Evolutionary conservation across 148 eudicot genomes (phyloP), one percentile per base, ranked within the genome.

Genomic region (Rhododendron williamsianum): DNA sequence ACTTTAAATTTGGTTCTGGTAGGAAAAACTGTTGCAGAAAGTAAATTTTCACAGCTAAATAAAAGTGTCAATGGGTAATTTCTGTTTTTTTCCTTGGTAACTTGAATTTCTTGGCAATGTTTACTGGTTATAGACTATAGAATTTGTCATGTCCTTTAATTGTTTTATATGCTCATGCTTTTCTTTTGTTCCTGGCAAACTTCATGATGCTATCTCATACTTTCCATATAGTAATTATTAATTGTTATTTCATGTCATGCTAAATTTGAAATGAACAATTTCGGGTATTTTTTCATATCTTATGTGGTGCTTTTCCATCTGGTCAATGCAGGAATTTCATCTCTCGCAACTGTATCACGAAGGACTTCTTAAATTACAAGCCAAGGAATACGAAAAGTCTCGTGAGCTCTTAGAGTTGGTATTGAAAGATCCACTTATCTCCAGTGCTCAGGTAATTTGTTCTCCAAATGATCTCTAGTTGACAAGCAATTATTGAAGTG

Each of bases 301-400:
- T 49, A 41, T 54, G 10, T 69, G 80, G 72, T 77, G 38, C 58
- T 80, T 23, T 74, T 76, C 43, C 33, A 69, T 56, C 85, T 82
- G 82, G 78, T 80, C 60, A 18, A 80, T 88, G 25, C 88, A 97
- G 99, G 99, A 97, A 89, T 97, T 97, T 88, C 97, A 94, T 88
- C 91, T 97, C 60, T 94, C 98, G n/a, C 97, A 97, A 92, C 91
- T 89, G 76, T 97, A 97, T 88, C 99, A 97, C 76, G 98, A 97
- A 85, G 99, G 99, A 81, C 98, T 97, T 81, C 83, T 88, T 87
- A 95, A 92, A 86, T 89, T 97, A 89, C 93, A 97, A 89, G 89
- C 93, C 76, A 95, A 92, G 88, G 98, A 97, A 78, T 95, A 95
- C 79, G 96, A 90, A 35, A 93, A 95, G 87, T 97, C 99, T 86